Base-by-base conservation (phyloP, 2,329 filamentous ascomycete genomes). In the Dryadomyces quercivorus region DNA sequence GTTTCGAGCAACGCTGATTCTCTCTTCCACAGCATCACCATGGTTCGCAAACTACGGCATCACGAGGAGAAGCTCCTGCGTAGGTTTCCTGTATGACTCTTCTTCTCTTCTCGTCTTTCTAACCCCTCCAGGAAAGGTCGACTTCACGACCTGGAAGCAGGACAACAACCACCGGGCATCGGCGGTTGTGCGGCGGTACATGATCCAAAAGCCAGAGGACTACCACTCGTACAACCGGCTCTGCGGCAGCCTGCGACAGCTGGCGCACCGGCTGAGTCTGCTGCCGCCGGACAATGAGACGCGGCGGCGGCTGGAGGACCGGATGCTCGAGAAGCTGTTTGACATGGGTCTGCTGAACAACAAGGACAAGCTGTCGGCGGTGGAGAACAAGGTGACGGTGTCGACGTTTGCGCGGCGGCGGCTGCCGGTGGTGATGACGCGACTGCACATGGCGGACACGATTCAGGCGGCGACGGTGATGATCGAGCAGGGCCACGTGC, bases 21-120 rank as follows among this genome's bases (percentile, higher is more conserved):
- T n/a, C n/a, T n/a, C n/a, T n/a, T n/a, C n/a, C n/a, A n/a, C n/a
- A n/a, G n/a, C n/a, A n/a, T 12, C 67, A 78, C 61, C 22, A 97
- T 97, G 93, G 89, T 95, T 62, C 86, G 93, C 63, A 90, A 95
- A 75, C 82, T 98, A 67, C 97, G 96, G 73, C 82, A 95, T 72
- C 92, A 96, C 72, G 93, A 98, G 82, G 83, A 93, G 68, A 94
- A 93, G 78, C 86, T 97, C 67, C 81, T 97, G 51, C 59, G 60
- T 60, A 57, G 22, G 58, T 51, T 16, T 16, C 3, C 46, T 26
- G 4, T 43, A n/a, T 31, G 26, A 31, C 26, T 13, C 2, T 1
- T 10, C n/a, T 21, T 13, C 31, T 15, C 13, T 18, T 13, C 21
- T 18, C 5, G 1, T 36, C 18, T 8, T 12, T 15, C 38, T 54